phyloP scores from a whole-genome alignment of 2,329 filamentous ascomycete species.

The Cytospora paraplurivora region DNA sequence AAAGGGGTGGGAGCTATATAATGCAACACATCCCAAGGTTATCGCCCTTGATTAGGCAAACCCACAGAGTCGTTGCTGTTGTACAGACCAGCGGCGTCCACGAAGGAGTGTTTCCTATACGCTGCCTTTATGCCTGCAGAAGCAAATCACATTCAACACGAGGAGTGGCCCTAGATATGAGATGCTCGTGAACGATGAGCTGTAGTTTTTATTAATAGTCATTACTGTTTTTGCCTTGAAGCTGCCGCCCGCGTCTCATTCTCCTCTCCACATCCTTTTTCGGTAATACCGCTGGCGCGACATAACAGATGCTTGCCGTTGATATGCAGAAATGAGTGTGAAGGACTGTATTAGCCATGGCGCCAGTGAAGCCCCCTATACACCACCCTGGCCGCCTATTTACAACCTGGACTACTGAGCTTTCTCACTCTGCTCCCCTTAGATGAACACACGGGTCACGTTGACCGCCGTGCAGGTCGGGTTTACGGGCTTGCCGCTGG shows the following conservation, averaged over 20 bases:
- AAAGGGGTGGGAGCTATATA: no score
- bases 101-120: no score
- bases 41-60: no score
- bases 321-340: not conserved
- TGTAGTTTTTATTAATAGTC: not conserved
- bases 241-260: not conserved
- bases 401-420: not conserved
- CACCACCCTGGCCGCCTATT: not conserved
- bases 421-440: not conserved
- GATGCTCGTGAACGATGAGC: no score
- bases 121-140: no score
- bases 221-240: not conserved
- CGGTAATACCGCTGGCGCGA: not conserved
- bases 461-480: constrained; percentile 40
- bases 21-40: no score
- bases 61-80: no score
- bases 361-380: not conserved
- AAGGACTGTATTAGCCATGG: not conserved
- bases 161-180: no score
- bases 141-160: no score
- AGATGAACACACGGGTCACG: constrained; percentile 32
- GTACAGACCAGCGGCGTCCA: no score
- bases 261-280: not conserved
- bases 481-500: constrained; percentile 37
- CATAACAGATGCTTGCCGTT: not conserved